These are phyloP conservation scores for Suhomyces chickasaworum DNA, from an alignment of 1,139 yeast genomes.

Conservation along the genomic window DNA sequence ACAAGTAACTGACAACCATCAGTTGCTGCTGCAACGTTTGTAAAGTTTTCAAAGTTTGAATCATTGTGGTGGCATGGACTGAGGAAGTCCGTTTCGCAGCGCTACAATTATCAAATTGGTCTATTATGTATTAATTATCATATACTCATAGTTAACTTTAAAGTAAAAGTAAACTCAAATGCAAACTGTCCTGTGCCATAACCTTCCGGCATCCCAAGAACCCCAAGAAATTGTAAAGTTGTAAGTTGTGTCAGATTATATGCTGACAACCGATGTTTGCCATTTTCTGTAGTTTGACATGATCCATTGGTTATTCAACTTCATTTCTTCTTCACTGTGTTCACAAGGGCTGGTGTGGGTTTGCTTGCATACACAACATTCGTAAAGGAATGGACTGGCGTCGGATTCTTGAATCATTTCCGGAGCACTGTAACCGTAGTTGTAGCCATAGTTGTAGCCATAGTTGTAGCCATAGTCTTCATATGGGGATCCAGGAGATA, in stretches of 20 bases:
- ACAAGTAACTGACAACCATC: too few relatives aligned
- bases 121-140: neutral
- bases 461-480: constrained; percentile 14
- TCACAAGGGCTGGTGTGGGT: constrained; percentile 20
- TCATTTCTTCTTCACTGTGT: constrained; percentile 18
- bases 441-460: constrained; percentile 12
- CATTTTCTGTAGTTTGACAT: constrained; percentile 27
- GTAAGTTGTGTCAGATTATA: constrained; percentile 2
- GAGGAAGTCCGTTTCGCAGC: too few relatives aligned
- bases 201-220: constrained; percentile 11
- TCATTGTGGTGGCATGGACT: too few relatives aligned
- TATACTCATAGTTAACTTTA: constrained; percentile 2
- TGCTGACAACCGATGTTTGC: constrained; percentile 16
- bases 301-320: constrained; percentile 21
- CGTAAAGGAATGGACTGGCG: constrained; percentile 21
- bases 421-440: constrained; percentile 1
- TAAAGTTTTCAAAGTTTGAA: too few relatives aligned
- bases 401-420: constrained; percentile 11
- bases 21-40: too few relatives aligned
- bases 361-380: constrained; percentile 25
- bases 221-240: constrained; percentile 3
- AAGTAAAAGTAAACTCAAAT: neutral
- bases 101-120: neutral
- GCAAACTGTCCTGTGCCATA: constrained; percentile 5
- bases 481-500: constrained; percentile 8